Evolutionary conservation across 305 asterid species (phyloP).

Genomic region (Rubia peregrina): DNA sequence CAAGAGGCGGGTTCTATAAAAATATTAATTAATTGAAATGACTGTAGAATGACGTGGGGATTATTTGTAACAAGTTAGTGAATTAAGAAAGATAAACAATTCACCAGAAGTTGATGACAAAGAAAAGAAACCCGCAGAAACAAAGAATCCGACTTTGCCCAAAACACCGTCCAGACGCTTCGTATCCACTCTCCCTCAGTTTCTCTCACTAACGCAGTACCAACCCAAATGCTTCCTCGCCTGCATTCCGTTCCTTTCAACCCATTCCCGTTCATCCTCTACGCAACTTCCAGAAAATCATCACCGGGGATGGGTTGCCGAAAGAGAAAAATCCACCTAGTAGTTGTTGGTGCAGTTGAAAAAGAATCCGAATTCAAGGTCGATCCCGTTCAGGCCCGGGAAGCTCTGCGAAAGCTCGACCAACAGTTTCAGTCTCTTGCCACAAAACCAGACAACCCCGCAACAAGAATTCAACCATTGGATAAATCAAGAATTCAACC

Average conservation of each 20-base stretch:
- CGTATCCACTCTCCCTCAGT: background rate
- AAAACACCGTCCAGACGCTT: conserved; percentile 1
- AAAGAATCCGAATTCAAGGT: conserved; percentile 55
- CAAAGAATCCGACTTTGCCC: background rate
- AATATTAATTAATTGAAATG: no score
- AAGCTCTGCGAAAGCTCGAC: conserved; percentile 69
- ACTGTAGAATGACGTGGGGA: no score
- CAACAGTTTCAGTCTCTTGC: conserved; percentile 57
- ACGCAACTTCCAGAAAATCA: conserved; percentile 2
- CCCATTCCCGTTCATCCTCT: background rate
- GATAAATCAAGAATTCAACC: conserved; percentile 41
- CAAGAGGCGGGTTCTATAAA: no score
- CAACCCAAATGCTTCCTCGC: conserved; percentile 15
- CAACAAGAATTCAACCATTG: conserved; percentile 41
- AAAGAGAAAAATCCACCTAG: conserved; percentile 5
- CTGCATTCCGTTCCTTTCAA: conserved; percentile 5
- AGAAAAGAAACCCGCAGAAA: background rate
- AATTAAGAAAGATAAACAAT: background rate
- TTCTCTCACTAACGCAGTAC: background rate
- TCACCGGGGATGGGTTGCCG: conserved; percentile 6
- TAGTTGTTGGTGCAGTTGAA: conserved; percentile 24
- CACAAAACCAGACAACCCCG: conserved; percentile 22
- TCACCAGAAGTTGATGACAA: background rate
- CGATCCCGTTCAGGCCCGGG: conserved; percentile 66
- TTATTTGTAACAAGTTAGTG: no score